Evolutionary conservation across 306 rosid species (phyloP).

Genomic region (Cyamopsis tetragonoloba): DNA sequence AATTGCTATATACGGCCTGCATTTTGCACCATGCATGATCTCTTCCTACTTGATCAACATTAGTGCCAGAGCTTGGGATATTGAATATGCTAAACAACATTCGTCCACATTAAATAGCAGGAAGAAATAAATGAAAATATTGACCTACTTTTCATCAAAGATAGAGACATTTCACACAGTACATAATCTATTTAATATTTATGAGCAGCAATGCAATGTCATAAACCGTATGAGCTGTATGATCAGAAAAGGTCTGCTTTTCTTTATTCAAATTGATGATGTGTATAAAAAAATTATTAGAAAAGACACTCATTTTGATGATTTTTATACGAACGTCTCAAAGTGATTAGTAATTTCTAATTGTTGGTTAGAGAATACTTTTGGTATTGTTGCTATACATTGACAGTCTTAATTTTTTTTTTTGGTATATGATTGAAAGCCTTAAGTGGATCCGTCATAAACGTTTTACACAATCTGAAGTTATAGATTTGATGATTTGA

Average conservation of each 20-base stretch:
- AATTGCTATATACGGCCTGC: too few species aligned
- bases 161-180: slow-evolving; percentile 9
- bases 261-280: too few species aligned
- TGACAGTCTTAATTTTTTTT: neutral
- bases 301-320: too few species aligned
- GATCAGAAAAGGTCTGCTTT: neutral
- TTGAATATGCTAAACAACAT: slow-evolving; percentile 16
- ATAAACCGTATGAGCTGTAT: neutral
- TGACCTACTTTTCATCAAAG: slow-evolving; percentile 18
- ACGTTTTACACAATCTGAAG: neutral
- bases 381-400: neutral
- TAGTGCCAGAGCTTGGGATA: neutral
- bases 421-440: too few species aligned
- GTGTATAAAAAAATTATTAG: too few species aligned
- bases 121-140: neutral
- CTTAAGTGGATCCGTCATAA: neutral
- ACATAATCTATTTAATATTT: neutral
- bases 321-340: too few species aligned
- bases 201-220: neutral
- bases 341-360: too few species aligned
- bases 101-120: slow-evolving; percentile 30
- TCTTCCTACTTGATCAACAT: slow-evolving; percentile 10
- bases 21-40: neutral
- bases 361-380: too few species aligned
- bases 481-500: neutral